Base-by-base conservation (phyloP, 1,139 yeast species). In the Candida albicans region DNA sequence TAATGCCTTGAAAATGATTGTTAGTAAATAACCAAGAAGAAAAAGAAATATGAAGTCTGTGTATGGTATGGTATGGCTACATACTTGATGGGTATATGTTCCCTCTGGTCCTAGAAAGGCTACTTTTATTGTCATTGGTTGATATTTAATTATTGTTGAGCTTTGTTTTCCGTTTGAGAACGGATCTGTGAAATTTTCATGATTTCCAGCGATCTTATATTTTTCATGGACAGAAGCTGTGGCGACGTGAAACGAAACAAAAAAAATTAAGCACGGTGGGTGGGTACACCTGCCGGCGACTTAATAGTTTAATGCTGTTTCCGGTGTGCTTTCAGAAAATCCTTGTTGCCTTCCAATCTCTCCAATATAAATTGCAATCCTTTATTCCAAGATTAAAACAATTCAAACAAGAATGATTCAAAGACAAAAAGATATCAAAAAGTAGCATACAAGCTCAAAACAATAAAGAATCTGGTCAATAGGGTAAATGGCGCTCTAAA, bases 61-160 rank as follows among this genome's bases (percentile, higher is more conserved):
- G 22, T 18, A 4, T 18, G 22, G n/a, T n/a, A n/a, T n/a, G n/a
- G n/a, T n/a, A 18, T 18, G 22, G 22, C 11, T 6, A 69, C 85
- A 36, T 69, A 82, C 91, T 64, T 88, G 95, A 54, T 90, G 96
- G 2, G 97, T 86, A 61, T 89, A 91, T 0, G 97, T 90, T 1
- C 97, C 97, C 42, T 72, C 72, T 0, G 98, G 98, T 0, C 98
- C 98, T 41, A 91, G 64, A 57, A 79, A 91, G 5, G 89, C 89
- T 8, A 87, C 84, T 47, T 64, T 69, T 14, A 56, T 47, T 43
- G 57, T 48, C 56, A 50, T 57, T 4, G 8, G 36, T 26, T 26
- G 25, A n/a, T 36, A 29, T 8, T 25, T 25, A 25, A 8, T 25
- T 25, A 25, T 25, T 25, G 28, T 25, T 27, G 29, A 4, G n/a